phyloP scores from a whole-genome alignment of 306 rosid genomes.

The Gynostemma pentaphyllum region DNA sequence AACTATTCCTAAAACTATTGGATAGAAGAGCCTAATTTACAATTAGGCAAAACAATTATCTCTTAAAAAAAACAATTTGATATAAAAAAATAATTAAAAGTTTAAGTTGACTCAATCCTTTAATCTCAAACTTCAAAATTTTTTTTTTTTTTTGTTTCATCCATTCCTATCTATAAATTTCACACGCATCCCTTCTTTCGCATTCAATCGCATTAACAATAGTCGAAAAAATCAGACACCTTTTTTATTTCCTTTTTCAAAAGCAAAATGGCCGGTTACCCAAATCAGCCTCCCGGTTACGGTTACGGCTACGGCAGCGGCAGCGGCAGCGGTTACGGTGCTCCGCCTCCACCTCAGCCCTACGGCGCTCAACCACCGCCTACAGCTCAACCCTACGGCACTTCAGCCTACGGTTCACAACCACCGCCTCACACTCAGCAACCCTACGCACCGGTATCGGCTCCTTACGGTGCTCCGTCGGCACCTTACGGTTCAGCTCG shows the following conservation, averaged over 20 bases:
- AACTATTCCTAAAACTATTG: too few relatives aligned
- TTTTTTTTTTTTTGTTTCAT: too few relatives aligned
- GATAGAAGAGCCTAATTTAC: too few relatives aligned
- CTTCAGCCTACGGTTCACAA: constrained; percentile 10
- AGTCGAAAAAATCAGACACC: neutral
- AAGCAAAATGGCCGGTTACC: constrained; percentile 42
- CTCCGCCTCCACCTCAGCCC: constrained; percentile 8
- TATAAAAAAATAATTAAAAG: too few relatives aligned
- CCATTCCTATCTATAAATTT: too few relatives aligned
- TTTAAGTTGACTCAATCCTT: too few relatives aligned
- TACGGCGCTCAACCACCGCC: constrained; percentile 17
- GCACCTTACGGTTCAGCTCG: constrained; percentile 7
- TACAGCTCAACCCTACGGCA: constrained; percentile 8
- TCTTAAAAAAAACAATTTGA: too few relatives aligned
- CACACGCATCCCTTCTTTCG: too few relatives aligned
- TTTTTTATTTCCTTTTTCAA: neutral
- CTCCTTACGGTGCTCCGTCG: constrained; percentile 16
- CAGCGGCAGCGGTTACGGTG: constrained; percentile 11
- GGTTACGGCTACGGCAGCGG: constrained; percentile 24
- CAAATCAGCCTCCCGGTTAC: constrained; percentile 26
- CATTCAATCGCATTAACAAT: neutral
- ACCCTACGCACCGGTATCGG: constrained; percentile 11
- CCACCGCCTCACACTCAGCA: constrained; percentile 11
- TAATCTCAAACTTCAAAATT: too few relatives aligned
- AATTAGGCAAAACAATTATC: too few relatives aligned